These are phyloP conservation scores for Polychytrium aggregatum DNA, from an alignment of 192 early-diverging fungal genomes.

Conservation along the genomic window DNA sequence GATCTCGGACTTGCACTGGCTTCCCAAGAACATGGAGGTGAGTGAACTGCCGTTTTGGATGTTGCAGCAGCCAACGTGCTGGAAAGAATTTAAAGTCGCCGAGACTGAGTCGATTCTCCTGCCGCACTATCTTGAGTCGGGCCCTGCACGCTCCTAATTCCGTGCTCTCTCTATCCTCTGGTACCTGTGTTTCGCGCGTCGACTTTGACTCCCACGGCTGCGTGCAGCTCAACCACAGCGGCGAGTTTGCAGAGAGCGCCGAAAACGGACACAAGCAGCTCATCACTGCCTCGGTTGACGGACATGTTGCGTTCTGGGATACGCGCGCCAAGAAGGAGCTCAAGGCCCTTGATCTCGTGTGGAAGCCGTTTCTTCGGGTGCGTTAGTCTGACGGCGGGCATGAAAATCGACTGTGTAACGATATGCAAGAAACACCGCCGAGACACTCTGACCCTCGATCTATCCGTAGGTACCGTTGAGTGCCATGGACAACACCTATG, in stretches of 20 bases:
- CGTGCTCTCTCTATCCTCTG: too few species aligned
- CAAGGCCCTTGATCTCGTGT: slow-evolving; percentile 39
- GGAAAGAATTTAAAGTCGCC: too few species aligned
- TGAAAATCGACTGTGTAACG: too few species aligned
- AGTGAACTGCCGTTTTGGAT: neutral
- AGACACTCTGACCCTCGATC: too few species aligned
- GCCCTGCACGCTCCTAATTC: too few species aligned
- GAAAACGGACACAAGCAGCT: slow-evolving; percentile 42
- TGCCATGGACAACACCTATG: slow-evolving; percentile 49
- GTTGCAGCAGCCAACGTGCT: too few species aligned
- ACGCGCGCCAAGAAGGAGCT: slow-evolving; percentile 44
- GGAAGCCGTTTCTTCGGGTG: slow-evolving; percentile 47
- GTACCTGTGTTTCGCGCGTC: too few species aligned
- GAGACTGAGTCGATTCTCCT: too few species aligned
- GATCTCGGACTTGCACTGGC: slow-evolving; percentile 43
- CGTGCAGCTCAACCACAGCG: slow-evolving; percentile 19
- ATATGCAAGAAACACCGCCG: too few species aligned
- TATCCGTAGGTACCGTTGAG: slow-evolving; percentile 42
- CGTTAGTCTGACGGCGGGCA: neutral
- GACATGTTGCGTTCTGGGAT: slow-evolving; percentile 49
- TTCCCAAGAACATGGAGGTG: slow-evolving; percentile 40
- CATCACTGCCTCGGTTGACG: slow-evolving; percentile 41
- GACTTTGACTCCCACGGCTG: too few species aligned
- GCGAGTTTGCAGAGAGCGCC: slow-evolving; percentile 30
- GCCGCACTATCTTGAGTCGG: too few species aligned